Evolutionary conservation across 129 eudicot genomes (phyloP), one percentile per base, ranked within the genome.

Genomic region (Centrapalus pauciflorus): DNA sequence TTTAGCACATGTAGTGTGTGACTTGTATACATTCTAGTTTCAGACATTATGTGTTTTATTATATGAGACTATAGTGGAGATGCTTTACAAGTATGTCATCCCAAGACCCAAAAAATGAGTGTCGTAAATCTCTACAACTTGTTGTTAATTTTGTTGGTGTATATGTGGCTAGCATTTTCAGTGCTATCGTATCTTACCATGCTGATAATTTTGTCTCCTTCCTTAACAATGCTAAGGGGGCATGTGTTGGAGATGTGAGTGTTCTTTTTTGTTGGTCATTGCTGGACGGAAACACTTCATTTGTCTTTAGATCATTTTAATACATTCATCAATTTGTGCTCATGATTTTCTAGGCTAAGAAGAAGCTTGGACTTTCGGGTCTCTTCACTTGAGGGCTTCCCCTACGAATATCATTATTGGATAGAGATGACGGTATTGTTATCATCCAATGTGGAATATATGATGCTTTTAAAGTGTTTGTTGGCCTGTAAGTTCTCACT

Each of bases 91-190:
- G 71, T 76, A 90, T 45, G 95, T 86, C 28, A 79, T 90, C 63
- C 95, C 97, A 13, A 80, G 70, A 25, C 97, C 97, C 50, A 90
- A 90, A n/a, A 58, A 81, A 70, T 17, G 87, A 90, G 50, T 87
- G 97, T 78, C 87, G 97, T 89, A 90, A 84, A 74, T 16, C 80
- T 4, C 50, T 87, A 28, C 97, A 90, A 69, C 95, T 90, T 24
- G 97, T 93, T 52, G 87, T 90, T 62, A 90, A 95, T 75, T 87
- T 90, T 78, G 95, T 92, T 30, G 97, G 97, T 52, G 97, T 95
- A 76, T 90, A 90, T 45, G 81, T 90, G 7, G 97, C 97, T 61
- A 95, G 97, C 75, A 87, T 90, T 67, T 45, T 75, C 4, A 67
- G 80, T 50, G 75, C 69, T 5, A 26, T 75, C 4, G 80, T 75